These are phyloP conservation scores for Fusarium mangiferae DNA, from an alignment of 2,329 filamentous ascomycete genomes.

Conservation along the genomic window DNA sequence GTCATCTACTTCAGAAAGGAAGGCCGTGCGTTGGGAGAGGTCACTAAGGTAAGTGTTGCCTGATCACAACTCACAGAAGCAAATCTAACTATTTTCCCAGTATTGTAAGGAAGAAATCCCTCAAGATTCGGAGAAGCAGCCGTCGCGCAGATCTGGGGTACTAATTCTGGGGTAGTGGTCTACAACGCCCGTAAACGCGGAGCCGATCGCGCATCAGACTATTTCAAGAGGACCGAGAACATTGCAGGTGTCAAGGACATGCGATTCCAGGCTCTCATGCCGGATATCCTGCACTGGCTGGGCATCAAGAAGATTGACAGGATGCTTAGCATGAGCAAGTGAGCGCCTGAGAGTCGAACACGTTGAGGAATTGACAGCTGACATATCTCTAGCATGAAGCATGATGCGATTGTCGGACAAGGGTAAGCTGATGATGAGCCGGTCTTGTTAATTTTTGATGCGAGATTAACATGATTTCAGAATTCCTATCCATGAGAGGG, in stretches of 20 bases:
- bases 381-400: conserved; percentile 76
- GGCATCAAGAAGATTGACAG: conserved; percentile 98
- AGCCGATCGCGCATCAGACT: conserved; percentile 84
- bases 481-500: conserved; percentile 87
- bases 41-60: conserved; percentile 80
- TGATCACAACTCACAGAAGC: neutral
- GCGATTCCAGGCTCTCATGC: conserved; percentile 98
- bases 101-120: conserved; percentile 34
- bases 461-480: conserved; percentile 50
- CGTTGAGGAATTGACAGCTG: conserved; percentile 36
- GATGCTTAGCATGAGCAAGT: conserved; percentile 99
- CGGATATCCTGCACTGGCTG: conserved; percentile 96
- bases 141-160: conserved; percentile 21
- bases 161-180: conserved; percentile 57
- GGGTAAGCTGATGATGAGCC: conserved; percentile 61
- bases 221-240: conserved; percentile 97
- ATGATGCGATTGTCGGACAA: conserved; percentile 87
- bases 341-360: conserved; percentile 50
- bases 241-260: conserved; percentile 97
- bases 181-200: conserved; percentile 86
- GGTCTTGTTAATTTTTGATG: conserved; percentile 1
- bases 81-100: conserved; percentile 33
- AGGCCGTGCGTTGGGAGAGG: conserved; percentile 91
- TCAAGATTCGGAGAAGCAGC: neutral
- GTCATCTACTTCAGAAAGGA: conserved; percentile 99